phyloP scores from a whole-genome alignment of 163 green algal genomes.

The Smithsoniella earleae region DNA sequence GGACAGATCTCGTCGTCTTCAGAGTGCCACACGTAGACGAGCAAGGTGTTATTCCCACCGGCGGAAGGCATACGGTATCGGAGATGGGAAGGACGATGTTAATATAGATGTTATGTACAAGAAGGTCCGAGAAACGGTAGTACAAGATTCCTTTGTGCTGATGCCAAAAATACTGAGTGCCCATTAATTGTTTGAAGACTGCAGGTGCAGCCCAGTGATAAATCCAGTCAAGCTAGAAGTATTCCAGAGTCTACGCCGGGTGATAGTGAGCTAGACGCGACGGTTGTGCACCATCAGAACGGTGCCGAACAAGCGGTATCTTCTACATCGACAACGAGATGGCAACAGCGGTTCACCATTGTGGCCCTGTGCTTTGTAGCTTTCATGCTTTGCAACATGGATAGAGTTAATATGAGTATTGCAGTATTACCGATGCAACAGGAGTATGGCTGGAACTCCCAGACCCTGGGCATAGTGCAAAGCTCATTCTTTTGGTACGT shows the following conservation, averaged over 20 bases:
- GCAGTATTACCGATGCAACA: slow-evolving; percentile 88
- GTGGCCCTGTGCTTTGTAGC: slow-evolving; percentile 76
- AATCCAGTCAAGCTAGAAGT: background rate
- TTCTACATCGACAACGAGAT: slow-evolving; percentile 36
- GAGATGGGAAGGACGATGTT: slow-evolving; percentile 12
- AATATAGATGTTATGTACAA: slow-evolving; percentile 18
- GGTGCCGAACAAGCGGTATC: background rate
- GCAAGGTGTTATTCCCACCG: background rate
- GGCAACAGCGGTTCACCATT: slow-evolving; percentile 70
- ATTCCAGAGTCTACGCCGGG: background rate
- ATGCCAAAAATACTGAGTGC: background rate
- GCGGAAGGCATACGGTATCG: slow-evolving; percentile 6
- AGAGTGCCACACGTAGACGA: too few relatives aligned
- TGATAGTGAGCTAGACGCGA: background rate
- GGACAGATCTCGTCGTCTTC: too few relatives aligned
- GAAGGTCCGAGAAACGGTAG: background rate
- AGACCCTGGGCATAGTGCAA: slow-evolving; percentile 86
- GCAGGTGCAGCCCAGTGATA: slow-evolving; percentile 12
- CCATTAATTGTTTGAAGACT: background rate
- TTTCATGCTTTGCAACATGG: slow-evolving; percentile 89
- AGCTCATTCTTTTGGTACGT: slow-evolving; percentile 91
- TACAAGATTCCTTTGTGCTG: background rate
- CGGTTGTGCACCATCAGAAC: background rate
- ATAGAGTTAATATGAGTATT: slow-evolving; percentile 94
- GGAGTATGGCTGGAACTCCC: slow-evolving; percentile 68